These are phyloP conservation scores for Cryphonectria radicalis DNA, from an alignment of 2,329 filamentous ascomycete species.

Conservation along the genomic window DNA sequence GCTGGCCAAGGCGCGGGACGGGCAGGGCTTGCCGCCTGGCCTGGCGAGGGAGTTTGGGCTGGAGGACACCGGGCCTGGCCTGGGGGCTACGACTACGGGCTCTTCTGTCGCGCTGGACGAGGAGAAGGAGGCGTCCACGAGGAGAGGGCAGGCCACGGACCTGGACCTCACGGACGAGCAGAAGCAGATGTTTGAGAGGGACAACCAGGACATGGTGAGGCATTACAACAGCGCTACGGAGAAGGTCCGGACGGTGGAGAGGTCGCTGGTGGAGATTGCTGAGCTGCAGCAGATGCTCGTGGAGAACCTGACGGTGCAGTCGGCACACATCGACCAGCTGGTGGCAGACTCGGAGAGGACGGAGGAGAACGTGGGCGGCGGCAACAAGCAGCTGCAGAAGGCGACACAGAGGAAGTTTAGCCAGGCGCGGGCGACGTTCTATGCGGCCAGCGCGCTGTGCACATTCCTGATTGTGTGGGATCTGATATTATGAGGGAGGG, in stretches of 20 bases:
- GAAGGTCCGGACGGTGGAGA: slow-evolving; percentile 91
- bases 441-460: slow-evolving; percentile 76
- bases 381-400: slow-evolving; percentile 89
- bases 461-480: slow-evolving; percentile 79
- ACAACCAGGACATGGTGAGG: slow-evolving; percentile 89
- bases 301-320: slow-evolving; percentile 81
- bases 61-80: slow-evolving; percentile 5
- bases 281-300: slow-evolving; percentile 90
- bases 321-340: slow-evolving; percentile 86
- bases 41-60: slow-evolving; percentile 31
- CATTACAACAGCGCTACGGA: slow-evolving; percentile 93
- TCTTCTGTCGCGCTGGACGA: slow-evolving; percentile 27
- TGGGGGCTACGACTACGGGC: slow-evolving; percentile 17
- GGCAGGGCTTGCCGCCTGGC: slow-evolving; percentile 33
- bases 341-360: slow-evolving; percentile 83
- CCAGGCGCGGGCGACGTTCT: slow-evolving; percentile 78
- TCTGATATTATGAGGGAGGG: slow-evolving; percentile 54
- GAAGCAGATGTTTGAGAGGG: slow-evolving; percentile 88
- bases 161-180: slow-evolving; percentile 79
- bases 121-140: slow-evolving; percentile 30
- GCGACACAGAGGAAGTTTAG: slow-evolving; percentile 71
- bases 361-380: slow-evolving; percentile 82
- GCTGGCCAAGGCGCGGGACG: slow-evolving; percentile 67
- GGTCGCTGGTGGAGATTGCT: slow-evolving; percentile 88
- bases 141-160: slow-evolving; percentile 35